Evolutionary conservation across 345 rosid genomes (phyloP).

Genomic region (Gossypium longicalyx): DNA sequence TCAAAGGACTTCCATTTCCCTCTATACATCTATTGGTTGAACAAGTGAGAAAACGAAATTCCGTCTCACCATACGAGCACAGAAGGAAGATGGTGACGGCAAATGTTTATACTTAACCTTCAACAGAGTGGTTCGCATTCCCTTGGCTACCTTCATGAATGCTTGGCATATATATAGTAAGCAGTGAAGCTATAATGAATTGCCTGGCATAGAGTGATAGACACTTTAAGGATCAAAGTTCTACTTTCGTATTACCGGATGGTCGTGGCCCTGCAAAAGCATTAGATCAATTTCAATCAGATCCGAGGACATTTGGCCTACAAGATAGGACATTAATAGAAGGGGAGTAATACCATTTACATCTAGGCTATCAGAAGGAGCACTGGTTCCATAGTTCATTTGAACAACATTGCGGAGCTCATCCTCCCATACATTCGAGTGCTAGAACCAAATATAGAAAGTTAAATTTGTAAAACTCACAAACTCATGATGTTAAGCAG

Average conservation of each 20-base stretch:
- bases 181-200: background rate
- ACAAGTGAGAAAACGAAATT: constrained; percentile 15
- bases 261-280: constrained; percentile 38
- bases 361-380: constrained; percentile 46
- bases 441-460: constrained; percentile 31
- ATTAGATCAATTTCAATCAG: constrained; percentile 6
- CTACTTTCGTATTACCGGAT: constrained; percentile 44
- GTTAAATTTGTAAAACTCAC: background rate
- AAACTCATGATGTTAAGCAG: background rate
- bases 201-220: background rate
- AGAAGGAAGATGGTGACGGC: background rate
- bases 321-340: background rate
- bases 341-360: constrained; percentile 38
- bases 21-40: constrained; percentile 1
- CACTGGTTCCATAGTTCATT: constrained; percentile 54
- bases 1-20: background rate
- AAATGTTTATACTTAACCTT: background rate
- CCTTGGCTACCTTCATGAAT: constrained; percentile 6
- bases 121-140: background rate
- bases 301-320: background rate
- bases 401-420: constrained; percentile 85
- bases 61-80: constrained; percentile 5
- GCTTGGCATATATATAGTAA: background rate
- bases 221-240: constrained; percentile 32
- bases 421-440: constrained; percentile 68